Evolutionary conservation across 257 asterid genomes (phyloP), one percentile per base, ranked within the genome.

Genomic region (Gentiana macrophylla): DNA sequence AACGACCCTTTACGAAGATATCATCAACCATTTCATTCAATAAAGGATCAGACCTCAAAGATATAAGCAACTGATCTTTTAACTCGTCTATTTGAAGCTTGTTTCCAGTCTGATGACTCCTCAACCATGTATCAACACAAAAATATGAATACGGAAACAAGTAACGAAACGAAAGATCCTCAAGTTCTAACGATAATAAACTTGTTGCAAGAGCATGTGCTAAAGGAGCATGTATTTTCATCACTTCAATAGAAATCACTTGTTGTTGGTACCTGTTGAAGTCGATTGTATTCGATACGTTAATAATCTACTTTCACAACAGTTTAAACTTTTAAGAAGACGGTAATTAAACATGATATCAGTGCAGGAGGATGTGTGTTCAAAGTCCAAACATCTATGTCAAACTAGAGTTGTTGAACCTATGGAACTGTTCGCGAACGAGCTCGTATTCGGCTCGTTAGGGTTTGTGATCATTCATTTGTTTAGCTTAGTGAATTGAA

Each of bases 141-240:
- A 83, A 81, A 61, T 84, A 90, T 0, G 98, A 90, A 59, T 79
- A 75, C 51, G 98, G 98, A 71, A 86, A 86, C 73, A 90, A 66
- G 79, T 81, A 82, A 3, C 79, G 84, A 68, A 90, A 90, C 0
- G 98, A 86, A 49, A 86, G 83, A 70, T 90, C 98, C 72, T 90
- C 98, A 15, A 90, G 82, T 61, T 90, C 95, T 34, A 82, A 73
- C 34, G 95, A 86, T 53, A 86, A 70, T 63, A 58, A 53, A 64
- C 73, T 79, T 57, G 81, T 63, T 12, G 89, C 94, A 41, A 90
- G 75, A 0, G 95, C 98, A 71, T 90, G 89, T 1, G 96, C 96
- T 45, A 90, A 63, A 7, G 98, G 98, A 73, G 96, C 98, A 55
- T 86, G 83, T 68, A 90, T 79, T 80, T 82, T 82, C 83, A 90